Conservation (phyloP, 306 rosid species). For the Boehmeria nivea region DNA sequence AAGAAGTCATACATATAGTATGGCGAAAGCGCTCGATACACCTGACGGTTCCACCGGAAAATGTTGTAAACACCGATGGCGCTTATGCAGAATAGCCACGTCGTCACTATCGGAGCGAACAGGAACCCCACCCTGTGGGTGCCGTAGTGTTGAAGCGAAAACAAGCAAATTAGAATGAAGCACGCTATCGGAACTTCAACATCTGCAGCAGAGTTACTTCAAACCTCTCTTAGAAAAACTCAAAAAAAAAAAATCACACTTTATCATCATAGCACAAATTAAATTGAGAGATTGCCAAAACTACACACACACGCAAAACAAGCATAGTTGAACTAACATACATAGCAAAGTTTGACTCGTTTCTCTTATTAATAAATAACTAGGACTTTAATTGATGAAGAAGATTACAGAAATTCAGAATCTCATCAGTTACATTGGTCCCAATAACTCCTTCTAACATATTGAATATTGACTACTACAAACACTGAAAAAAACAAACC, state of each 20-base stretch:
- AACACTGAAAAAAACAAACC: not conserved
- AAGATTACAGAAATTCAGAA: too few relatives aligned
- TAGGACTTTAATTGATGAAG: too few relatives aligned
- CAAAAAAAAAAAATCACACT: conserved; percentile 14
- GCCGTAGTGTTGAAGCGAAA: conserved; percentile 94
- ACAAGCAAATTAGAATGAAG: conserved; percentile 70
- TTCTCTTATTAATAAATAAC: too few relatives aligned
- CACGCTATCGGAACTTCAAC: conserved; percentile 78
- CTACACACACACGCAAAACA: not conserved
- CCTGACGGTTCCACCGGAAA: conserved; percentile 56
- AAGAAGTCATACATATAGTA: conserved; percentile 55
- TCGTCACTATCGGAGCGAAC: conserved; percentile 78
- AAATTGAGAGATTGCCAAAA: too few relatives aligned
- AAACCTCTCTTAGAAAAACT: conserved; percentile 19
- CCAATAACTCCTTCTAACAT: too few relatives aligned
- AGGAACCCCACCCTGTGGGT: conserved; percentile 90
- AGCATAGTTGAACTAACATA: not conserved
- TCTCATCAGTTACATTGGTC: too few relatives aligned
- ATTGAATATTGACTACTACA: too few relatives aligned
- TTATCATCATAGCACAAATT: too few relatives aligned
- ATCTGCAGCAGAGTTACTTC: conserved; percentile 51
- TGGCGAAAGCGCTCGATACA: conserved; percentile 81
- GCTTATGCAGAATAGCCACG: conserved; percentile 85
- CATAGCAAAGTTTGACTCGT: not conserved
- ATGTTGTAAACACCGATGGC: conserved; percentile 84